A percentile compares a stretch with the other conserved stretches of the same genome.
Evolutionary conservation across 2,329 filamentous ascomycete genomes (phyloP).

Genomic region (Metarhizium album): DNA sequence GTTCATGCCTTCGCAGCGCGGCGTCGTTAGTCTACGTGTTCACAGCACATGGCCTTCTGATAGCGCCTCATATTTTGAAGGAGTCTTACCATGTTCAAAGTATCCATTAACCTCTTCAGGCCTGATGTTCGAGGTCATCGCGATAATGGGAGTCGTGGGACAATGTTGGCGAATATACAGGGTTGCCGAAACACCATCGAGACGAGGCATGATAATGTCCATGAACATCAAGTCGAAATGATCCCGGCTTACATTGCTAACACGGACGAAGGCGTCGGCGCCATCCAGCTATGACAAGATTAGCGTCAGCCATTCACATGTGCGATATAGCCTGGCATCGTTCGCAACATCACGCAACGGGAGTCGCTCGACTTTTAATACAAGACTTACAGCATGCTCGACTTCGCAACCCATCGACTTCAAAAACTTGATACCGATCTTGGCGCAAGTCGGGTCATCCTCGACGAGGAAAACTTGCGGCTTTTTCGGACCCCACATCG

Average conservation of each 20-base stretch:
- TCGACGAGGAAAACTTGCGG: slow-evolving; percentile 87
- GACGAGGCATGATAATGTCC: slow-evolving; percentile 95
- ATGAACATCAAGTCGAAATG: slow-evolving; percentile 65
- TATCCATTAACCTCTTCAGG: slow-evolving; percentile 96
- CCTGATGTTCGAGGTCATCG: slow-evolving; percentile 97
- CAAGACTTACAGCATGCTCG: slow-evolving; percentile 49
- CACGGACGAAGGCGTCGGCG: slow-evolving; percentile 81
- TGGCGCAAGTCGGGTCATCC: slow-evolving; percentile 58
- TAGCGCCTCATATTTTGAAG: neutral
- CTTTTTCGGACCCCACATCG: slow-evolving; percentile 46
- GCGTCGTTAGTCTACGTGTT: neutral
- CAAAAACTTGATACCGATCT: slow-evolving; percentile 58
- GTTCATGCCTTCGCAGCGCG: slow-evolving; percentile 67
- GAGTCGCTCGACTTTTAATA: neutral
- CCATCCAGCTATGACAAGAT: slow-evolving; percentile 49
- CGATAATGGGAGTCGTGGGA: slow-evolving; percentile 75
- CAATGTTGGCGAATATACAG: slow-evolving; percentile 86
- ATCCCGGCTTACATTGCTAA: slow-evolving; percentile 38
- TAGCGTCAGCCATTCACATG: slow-evolving; percentile 7
- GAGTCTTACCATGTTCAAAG: slow-evolving; percentile 76
- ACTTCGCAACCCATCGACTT: slow-evolving; percentile 55
- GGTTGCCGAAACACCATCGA: slow-evolving; percentile 91
- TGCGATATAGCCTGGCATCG: neutral
- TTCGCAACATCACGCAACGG: neutral
- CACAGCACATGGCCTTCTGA: neutral